Evolutionary conservation across 208 protist genomes (phyloP).

Genomic region (Histomonas meleagridis): DNA sequence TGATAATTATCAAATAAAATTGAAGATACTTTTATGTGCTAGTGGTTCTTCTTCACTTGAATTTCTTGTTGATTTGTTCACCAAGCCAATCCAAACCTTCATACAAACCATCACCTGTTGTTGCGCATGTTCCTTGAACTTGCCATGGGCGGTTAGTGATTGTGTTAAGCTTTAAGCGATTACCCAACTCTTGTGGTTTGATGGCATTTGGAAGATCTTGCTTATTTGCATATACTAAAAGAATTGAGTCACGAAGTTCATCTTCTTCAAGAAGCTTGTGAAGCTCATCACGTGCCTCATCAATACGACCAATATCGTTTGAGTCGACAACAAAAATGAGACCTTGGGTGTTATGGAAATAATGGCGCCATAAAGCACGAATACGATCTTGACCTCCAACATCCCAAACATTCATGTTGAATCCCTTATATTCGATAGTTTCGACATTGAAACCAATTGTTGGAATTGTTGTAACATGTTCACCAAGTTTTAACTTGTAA

Average conservation of each 20-base stretch:
- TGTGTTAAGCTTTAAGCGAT: constrained; percentile 75
- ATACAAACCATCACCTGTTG: constrained; percentile 79
- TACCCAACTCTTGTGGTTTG: constrained; percentile 77
- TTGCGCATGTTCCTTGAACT: constrained; percentile 79
- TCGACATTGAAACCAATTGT: constrained; percentile 83
- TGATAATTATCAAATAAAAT: too few relatives aligned
- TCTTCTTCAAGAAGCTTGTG: constrained; percentile 85
- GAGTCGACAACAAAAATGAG: constrained; percentile 90
- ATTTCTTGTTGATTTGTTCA: constrained; percentile 34
- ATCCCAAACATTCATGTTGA: constrained; percentile 80
- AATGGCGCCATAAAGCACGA: constrained; percentile 80
- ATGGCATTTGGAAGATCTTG: constrained; percentile 92
- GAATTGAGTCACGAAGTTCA: constrained; percentile 77
- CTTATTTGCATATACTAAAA: constrained; percentile 97
- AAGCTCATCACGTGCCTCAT: constrained; percentile 51
- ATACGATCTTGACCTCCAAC: constrained; percentile 86
- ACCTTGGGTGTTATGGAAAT: constrained; percentile 81
- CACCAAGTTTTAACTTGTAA: constrained; percentile 86
- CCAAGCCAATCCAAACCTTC: constrained; percentile 84
- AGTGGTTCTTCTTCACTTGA: too few relatives aligned
- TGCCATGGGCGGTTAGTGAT: constrained; percentile 77
- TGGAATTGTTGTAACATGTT: constrained; percentile 81
- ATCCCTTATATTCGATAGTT: constrained; percentile 79
- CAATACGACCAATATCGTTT: constrained; percentile 76
- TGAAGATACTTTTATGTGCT: too few relatives aligned